A percentile compares a stretch with the other conserved stretches of the same genome.
Conservation (phyloP, 192 early-diverging fungal species). For the Coemansia sp. region DNA sequence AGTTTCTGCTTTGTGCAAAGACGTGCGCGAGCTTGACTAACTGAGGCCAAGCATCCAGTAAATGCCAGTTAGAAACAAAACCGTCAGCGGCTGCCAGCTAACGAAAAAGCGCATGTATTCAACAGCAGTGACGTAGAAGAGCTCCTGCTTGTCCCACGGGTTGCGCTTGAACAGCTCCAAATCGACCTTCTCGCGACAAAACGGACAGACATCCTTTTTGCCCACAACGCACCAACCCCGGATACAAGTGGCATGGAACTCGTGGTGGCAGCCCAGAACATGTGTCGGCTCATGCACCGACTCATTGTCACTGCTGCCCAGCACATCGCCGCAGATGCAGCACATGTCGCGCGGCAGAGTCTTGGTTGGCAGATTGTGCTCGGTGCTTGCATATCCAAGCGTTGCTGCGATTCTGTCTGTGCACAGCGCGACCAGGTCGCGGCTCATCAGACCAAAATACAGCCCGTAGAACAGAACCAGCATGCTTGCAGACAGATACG, state of each 20-base stretch:
- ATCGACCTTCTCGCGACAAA: constrained; percentile 56
- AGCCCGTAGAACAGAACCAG: constrained; percentile 46
- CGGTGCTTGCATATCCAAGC: constrained; percentile 37
- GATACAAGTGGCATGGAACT: constrained; percentile 56
- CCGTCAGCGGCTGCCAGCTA: constrained; percentile 52
- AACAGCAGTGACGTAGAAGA: constrained; percentile 48
- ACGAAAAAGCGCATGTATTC: constrained; percentile 57
- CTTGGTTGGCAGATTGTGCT: constrained; percentile 34
- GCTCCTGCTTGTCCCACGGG: constrained; percentile 57
- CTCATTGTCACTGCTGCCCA: constrained; percentile 5
- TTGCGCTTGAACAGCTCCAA: constrained; percentile 39
- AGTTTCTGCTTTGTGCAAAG: constrained; percentile 16
- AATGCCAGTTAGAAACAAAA: constrained; percentile 31
- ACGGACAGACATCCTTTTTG: constrained; percentile 54
- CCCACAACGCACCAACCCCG: constrained; percentile 58
- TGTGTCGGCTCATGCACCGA: constrained; percentile 35
- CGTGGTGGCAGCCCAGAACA: constrained; percentile 40
- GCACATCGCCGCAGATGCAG: constrained; percentile 43
- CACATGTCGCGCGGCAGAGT: constrained; percentile 34
- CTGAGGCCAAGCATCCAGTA: constrained; percentile 47
- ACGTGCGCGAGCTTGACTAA: background rate
- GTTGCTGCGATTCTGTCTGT: constrained; percentile 51
- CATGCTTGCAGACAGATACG: constrained; percentile 26
- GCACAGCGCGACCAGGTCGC: constrained; percentile 51
- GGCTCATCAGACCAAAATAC: constrained; percentile 53